Percentiles rank a stretch among this genome's conserved stretches.
phyloP scores from a whole-genome alignment of 768 basidiomycete genomes.

The Boletus vinaceobasis region DNA sequence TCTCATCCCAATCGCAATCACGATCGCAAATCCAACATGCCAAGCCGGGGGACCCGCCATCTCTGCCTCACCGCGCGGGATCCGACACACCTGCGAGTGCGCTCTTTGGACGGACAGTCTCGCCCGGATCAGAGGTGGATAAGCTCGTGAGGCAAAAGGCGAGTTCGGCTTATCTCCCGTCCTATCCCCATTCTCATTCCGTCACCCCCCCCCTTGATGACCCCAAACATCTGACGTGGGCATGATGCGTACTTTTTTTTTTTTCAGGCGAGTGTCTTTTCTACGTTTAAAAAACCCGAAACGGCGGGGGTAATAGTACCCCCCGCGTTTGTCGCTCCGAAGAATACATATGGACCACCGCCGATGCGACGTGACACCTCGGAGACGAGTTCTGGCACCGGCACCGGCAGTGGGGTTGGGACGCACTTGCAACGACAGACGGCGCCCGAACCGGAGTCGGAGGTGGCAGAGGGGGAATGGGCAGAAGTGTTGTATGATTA shows the following conservation, averaged over 20 bases:
- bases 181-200: not conserved
- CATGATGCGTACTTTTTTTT: not conserved
- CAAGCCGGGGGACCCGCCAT: not conserved
- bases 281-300: constrained; percentile 31
- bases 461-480: constrained; percentile 60
- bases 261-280: constrained; percentile 20
- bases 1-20: not conserved
- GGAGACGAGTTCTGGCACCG: constrained; percentile 4
- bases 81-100: not conserved
- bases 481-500: constrained; percentile 78
- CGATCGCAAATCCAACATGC: not conserved
- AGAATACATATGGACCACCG: constrained; percentile 50
- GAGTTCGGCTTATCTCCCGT: not conserved
- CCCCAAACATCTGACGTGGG: not conserved
- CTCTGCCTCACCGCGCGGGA: not conserved
- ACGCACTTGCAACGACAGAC: not conserved
- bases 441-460: constrained; percentile 23
- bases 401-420: not conserved
- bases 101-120: not conserved
- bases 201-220: not conserved
- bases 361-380: constrained; percentile 41
- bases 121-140: constrained; percentile 21
- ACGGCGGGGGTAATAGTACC: constrained; percentile 39
- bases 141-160: constrained; percentile 29
- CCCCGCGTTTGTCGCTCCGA: constrained; percentile 40